Evolutionary conservation across 345 rosid genomes (phyloP).

Genomic region (Syzygium oleosum): DNA sequence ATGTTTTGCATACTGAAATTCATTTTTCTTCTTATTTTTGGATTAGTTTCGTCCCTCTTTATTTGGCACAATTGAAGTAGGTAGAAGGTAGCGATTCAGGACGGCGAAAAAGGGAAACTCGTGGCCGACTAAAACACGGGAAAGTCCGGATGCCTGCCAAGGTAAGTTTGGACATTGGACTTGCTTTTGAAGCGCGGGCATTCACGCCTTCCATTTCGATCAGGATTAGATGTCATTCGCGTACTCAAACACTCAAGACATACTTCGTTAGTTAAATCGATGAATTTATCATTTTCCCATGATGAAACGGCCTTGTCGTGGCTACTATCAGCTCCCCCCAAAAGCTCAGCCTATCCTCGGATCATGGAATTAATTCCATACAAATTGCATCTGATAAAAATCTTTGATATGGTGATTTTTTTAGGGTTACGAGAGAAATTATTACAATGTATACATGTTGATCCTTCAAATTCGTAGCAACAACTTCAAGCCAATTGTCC

Average conservation of each 20-base stretch:
- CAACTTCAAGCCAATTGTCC: neutral
- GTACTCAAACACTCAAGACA: too few species aligned
- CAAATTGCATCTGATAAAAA: neutral
- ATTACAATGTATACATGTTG: too few species aligned
- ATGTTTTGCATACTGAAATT: too few species aligned
- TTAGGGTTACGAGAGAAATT: neutral
- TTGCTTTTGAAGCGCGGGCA: too few species aligned
- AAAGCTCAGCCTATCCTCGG: neutral
- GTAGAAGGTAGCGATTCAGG: neutral
- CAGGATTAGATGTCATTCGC: fast-evolving
- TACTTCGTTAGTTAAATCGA: too few species aligned
- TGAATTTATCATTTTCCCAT: too few species aligned
- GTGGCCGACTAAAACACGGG: neutral
- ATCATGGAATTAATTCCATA: too few species aligned
- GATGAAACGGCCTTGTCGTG: fast-evolving
- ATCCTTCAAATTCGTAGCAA: too few species aligned
- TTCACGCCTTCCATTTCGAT: too few species aligned
- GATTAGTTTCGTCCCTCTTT: neutral
- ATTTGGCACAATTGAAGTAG: neutral
- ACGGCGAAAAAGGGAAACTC: neutral
- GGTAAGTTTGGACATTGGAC: neutral
- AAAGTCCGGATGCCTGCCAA: neutral
- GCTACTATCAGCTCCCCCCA: neutral
- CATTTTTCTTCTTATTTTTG: neutral
- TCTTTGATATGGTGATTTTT: neutral